Evolutionary conservation across 495 filamentous ascomycete species (phyloP).

Genomic region (Podospora comata): DNA sequence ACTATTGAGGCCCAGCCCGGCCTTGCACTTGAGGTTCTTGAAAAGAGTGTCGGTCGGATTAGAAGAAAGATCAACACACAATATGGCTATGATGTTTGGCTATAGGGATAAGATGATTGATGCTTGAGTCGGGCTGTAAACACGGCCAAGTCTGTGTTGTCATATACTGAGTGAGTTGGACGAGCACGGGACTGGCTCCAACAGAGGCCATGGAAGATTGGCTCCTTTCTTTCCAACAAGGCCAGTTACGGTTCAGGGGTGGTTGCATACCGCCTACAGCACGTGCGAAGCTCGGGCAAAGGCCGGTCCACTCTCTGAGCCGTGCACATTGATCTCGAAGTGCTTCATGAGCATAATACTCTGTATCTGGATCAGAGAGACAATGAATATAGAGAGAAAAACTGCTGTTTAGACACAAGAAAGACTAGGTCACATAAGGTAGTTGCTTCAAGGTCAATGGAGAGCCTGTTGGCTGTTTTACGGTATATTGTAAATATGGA

Average conservation of each 20-base stretch:
- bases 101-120: not conserved
- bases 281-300: not conserved
- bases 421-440: not conserved
- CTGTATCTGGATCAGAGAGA: no score
- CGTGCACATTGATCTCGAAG: not conserved
- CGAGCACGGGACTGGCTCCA: not conserved
- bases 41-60: not conserved
- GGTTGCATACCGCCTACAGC: not conserved
- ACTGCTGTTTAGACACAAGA: not conserved
- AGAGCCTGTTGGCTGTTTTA: no score
- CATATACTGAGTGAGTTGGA: not conserved
- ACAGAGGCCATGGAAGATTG: not conserved
- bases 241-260: no score
- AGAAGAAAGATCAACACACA: not conserved
- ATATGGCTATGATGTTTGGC: not conserved
- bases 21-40: not conserved
- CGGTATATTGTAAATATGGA: no score
- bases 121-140: not conserved
- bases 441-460: not conserved
- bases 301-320: not conserved
- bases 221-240: not conserved
- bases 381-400: no score
- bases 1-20: not conserved
- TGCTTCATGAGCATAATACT: not conserved
- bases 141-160: not conserved